A percentile compares a stretch with the other conserved stretches of the same genome.
phyloP scores from a whole-genome alignment of 192 early-diverging fungal genomes.

The Entomortierella chlamydospora region DNA sequence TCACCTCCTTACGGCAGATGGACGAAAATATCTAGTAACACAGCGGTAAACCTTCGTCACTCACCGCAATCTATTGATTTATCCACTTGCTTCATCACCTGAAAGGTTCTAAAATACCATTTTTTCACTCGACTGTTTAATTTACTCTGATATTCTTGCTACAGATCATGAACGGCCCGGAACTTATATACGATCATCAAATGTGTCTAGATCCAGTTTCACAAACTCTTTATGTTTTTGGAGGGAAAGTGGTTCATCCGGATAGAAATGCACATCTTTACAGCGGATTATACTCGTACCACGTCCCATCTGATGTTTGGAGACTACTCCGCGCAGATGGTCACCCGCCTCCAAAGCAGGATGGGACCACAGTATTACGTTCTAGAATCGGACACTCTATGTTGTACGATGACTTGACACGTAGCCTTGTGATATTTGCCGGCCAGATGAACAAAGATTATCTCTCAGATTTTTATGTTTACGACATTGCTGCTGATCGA shows the following conservation, averaged over 20 bases:
- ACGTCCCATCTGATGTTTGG: conserved; percentile 79
- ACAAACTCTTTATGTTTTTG: conserved; percentile 89
- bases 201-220: conserved; percentile 85
- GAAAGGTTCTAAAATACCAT: no score
- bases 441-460: conserved; percentile 88
- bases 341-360: conserved; percentile 57
- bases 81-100: background rate
- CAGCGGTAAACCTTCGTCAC: conserved; percentile 55
- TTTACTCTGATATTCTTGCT: no score
- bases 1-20: conserved; percentile 64
- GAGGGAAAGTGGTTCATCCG: conserved; percentile 78
- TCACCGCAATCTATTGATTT: background rate
- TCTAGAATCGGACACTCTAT: conserved; percentile 92
- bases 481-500: conserved; percentile 82
- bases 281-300: conserved; percentile 90
- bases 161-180: conserved; percentile 84
- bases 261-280: conserved; percentile 79
- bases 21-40: conserved; percentile 81
- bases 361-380: conserved; percentile 67
- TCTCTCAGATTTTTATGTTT: conserved; percentile 85
- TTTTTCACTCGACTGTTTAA: no score
- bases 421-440: conserved; percentile 89
- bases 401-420: conserved; percentile 79
- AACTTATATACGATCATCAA: conserved; percentile 93
- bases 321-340: conserved; percentile 76